These are phyloP conservation scores for Trichoderma harzianum DNA, from an alignment of 2,329 filamentous ascomycete species.

Conservation along the genomic window DNA sequence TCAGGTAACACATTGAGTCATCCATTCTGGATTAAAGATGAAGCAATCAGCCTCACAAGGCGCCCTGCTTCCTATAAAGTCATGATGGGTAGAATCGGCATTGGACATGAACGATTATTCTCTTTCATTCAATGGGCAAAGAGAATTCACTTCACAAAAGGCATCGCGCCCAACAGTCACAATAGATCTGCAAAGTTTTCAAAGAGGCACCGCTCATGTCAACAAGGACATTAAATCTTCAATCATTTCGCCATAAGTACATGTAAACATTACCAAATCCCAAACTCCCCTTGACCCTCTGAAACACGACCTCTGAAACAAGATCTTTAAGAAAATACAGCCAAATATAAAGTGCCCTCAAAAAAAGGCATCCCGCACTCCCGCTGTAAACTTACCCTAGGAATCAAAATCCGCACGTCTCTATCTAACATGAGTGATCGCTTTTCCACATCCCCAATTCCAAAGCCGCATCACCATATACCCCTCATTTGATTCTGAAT, in stretches of 20 bases:
- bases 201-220: neutral
- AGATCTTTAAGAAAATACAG: neutral
- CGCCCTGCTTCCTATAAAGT: neutral
- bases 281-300: neutral
- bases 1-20: neutral
- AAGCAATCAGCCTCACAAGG: neutral
- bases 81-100: neutral
- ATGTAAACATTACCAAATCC: neutral
- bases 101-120: neutral
- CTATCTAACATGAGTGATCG: conserved; percentile 12
- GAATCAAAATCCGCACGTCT: conserved; percentile 2
- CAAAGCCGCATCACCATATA: neutral
- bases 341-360: neutral
- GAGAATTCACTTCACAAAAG: neutral
- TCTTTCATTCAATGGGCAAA: neutral
- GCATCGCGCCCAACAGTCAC: neutral
- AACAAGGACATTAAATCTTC: neutral
- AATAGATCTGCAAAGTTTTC: neutral
- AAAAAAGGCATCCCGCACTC: neutral
- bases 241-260: neutral
- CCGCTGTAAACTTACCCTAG: neutral
- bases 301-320: neutral
- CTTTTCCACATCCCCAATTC: neutral
- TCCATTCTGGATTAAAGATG: neutral
- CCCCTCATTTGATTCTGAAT: neutral